Base-by-base conservation (phyloP, 768 basidiomycete genomes). In the Calocera cornea region DNA sequence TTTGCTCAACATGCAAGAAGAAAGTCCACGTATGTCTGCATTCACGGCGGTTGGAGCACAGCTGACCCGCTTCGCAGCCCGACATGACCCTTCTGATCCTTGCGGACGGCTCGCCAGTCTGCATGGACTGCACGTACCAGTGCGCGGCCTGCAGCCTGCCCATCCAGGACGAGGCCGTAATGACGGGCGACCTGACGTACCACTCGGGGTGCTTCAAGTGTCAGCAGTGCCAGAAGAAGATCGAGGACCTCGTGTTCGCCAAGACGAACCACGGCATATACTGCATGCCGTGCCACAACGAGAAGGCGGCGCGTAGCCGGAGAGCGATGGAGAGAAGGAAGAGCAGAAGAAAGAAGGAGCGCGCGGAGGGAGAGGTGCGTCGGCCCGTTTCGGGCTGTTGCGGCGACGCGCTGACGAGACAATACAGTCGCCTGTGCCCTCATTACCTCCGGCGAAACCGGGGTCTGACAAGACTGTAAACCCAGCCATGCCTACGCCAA, bases 191-290 rank as follows among this genome's bases (percentile, higher is more conserved):
- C 77, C 97, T 98, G 75, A 92, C 93, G 0, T 99, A 98, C 73
- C 97, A 98, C 75, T 95, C 97, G 3, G 90, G 94, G 70, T 99
- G 97, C 79, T 99, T 99, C 82, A 95, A 95, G 72, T 99, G 97
- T 80, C 89, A 92, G 73, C 88, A 93, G 65, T 99, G 97, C 80
- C 86, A 85, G 76, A 88, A 89, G 74, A 84, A 92, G 67, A 99
- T 99, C 70, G 95, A 98, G 77, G 97, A 99, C 76, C 85, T 98
- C 65, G 93, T 98, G 67, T 99, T 97, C 70, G 97, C 97, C 68
- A 98, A 98, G 81, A 98, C 97, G 0, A 91, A 87, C 69, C 92
- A 97, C 73, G 97, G 97, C 66, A 97, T 98, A 67, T 98, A 98
- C 75, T 99, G 97, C 76, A 98, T 95, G 97, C 84, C 87, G 64